Conservation (phyloP, 495 filamentous ascomycete genomes). For the Stereocaulon alpinum region DNA sequence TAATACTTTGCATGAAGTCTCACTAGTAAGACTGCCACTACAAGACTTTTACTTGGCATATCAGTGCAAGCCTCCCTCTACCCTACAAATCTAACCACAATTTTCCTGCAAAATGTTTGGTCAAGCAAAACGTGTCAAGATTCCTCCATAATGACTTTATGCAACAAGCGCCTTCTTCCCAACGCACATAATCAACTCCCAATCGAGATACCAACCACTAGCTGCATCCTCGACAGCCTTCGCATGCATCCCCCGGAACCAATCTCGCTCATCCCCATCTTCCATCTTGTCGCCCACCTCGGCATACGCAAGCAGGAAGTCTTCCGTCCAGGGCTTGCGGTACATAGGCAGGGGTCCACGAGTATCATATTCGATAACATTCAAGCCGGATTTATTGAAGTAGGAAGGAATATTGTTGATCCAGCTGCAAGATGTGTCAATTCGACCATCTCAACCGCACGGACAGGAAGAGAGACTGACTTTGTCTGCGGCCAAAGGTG, state of each 20-base stretch:
- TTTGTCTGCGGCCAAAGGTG: neutral
- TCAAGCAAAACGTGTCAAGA: no score
- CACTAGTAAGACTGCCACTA: no score
- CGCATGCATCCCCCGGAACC: slow-evolving; percentile 5
- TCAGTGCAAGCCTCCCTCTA: no score
- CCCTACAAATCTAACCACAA: no score
- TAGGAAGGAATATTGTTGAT: slow-evolving; percentile 6
- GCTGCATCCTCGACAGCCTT: neutral
- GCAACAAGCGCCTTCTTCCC: slow-evolving; percentile 7
- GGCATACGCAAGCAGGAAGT: slow-evolving; percentile 3
- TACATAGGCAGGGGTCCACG: slow-evolving; percentile 9
- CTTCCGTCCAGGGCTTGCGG: slow-evolving; percentile 16
- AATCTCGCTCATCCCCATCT: neutral
- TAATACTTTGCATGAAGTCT: no score
- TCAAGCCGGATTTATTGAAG: slow-evolving; percentile 5
- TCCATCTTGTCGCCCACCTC: slow-evolving; percentile 1
- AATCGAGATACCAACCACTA: slow-evolving; percentile 12
- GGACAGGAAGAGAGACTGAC: neutral
- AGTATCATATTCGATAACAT: slow-evolving; percentile 1
- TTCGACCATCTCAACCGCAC: neutral
- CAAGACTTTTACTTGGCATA: no score
- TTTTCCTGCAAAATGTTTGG: no score
- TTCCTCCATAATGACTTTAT: neutral
- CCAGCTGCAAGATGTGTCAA: slow-evolving; percentile 5
- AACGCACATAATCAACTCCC: slow-evolving; percentile 11